phyloP scores from a whole-genome alignment of 306 rosid genomes.

The Quercus ilex region DNA sequence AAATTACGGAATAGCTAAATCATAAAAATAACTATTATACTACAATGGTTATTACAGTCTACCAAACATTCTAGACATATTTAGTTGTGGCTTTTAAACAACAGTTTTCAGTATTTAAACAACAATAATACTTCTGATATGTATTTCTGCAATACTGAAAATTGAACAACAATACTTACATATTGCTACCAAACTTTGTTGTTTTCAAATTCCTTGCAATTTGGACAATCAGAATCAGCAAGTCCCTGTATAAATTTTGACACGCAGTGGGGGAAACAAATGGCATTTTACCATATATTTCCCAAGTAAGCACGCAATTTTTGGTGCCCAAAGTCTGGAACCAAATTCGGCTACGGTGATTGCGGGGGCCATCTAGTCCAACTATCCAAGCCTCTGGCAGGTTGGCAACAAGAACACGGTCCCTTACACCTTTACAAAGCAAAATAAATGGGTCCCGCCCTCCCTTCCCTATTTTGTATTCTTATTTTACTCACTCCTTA shows the following conservation, averaged over 20 bases:
- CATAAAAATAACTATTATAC: no score
- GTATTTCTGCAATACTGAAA: rapidly evolving
- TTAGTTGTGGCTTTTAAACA: no score
- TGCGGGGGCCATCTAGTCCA: constrained; percentile 13
- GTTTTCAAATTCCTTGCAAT: no score
- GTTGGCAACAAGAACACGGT: constrained; percentile 31
- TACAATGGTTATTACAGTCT: rapidly evolving
- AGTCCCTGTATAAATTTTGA: neutral
- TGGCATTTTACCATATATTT: neutral
- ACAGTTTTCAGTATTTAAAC: no score
- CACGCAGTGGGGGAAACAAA: neutral
- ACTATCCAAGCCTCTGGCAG: neutral
- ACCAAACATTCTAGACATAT: no score
- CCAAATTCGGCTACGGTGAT: constrained; percentile 1
- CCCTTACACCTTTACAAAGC: neutral
- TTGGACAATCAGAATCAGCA: neutral
- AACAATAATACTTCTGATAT: rapidly evolving
- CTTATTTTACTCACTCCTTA: neutral
- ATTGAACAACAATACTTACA: no score
- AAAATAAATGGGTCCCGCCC: neutral
- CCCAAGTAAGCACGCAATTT: constrained; percentile 4
- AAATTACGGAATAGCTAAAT: no score
- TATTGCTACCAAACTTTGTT: no score
- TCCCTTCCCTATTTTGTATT: no score
- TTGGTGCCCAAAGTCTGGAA: neutral